These are phyloP conservation scores for Colletotrichum coccodes DNA, from an alignment of 2,329 filamentous ascomycete species.

Conservation along the genomic window DNA sequence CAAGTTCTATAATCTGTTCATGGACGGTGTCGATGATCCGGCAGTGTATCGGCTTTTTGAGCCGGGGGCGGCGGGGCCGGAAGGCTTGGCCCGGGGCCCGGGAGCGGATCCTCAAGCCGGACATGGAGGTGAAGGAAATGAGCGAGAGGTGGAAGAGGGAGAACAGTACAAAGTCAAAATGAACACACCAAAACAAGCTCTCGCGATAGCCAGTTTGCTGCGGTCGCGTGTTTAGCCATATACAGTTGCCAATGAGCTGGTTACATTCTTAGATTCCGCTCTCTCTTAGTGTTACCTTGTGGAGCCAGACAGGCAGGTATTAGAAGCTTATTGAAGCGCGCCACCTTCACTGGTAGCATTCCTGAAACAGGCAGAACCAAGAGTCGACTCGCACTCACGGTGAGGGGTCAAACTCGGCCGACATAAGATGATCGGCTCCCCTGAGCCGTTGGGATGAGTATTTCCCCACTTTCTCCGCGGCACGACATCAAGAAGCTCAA, in stretches of 20 bases:
- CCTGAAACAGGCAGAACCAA: too few species aligned
- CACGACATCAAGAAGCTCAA: conserved; percentile 20
- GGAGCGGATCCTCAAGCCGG: conserved; percentile 42
- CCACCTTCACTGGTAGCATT: too few species aligned
- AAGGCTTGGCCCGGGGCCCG: conserved; percentile 51
- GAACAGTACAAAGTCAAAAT: conserved; percentile 1
- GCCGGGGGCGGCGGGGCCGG: conserved; percentile 45
- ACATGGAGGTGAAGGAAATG: conserved; percentile 36
- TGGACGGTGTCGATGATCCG: conserved; percentile 50
- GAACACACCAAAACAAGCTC: too few species aligned
- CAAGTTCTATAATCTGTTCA: conserved; percentile 51
- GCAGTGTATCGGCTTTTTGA: conserved; percentile 54
- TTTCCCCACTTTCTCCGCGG: conserved; percentile 19
- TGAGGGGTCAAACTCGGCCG: neutral
- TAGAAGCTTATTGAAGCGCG: too few species aligned
- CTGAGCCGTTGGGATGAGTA: neutral
- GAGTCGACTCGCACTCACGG: too few species aligned
- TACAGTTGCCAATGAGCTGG: too few species aligned
- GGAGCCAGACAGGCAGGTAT: too few species aligned
- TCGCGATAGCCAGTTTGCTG: neutral
- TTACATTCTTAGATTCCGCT: too few species aligned
- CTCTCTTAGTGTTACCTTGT: too few species aligned
- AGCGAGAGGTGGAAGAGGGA: conserved; percentile 15
- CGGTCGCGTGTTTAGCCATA: neutral
- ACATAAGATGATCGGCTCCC: neutral